Evolutionary conservation across 306 rosid species (phyloP).

Genomic region (Urtica urens): DNA sequence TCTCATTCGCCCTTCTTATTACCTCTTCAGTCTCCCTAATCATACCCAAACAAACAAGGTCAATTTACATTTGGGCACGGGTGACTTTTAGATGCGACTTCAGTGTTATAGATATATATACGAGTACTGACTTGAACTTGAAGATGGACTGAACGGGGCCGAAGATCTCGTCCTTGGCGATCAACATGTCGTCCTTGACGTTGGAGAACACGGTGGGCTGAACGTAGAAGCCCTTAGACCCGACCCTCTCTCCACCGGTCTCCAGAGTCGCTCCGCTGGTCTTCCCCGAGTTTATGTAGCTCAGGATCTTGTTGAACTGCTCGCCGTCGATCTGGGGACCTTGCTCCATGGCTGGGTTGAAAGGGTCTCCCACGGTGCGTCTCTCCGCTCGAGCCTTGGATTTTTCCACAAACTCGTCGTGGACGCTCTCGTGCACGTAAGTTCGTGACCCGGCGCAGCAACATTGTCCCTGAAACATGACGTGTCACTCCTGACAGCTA

Average conservation of each 20-base stretch:
- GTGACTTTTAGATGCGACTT: not conserved
- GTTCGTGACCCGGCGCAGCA: conserved; percentile 95
- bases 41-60: too few relatives aligned
- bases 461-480: conserved; percentile 76
- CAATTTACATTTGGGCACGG: too few relatives aligned
- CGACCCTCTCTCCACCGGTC: conserved; percentile 73
- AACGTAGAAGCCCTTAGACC: conserved; percentile 63
- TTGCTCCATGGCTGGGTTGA: conserved; percentile 69
- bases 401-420: conserved; percentile 76
- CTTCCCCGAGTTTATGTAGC: conserved; percentile 53
- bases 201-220: conserved; percentile 87
- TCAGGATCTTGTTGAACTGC: conserved; percentile 70
- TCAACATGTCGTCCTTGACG: conserved; percentile 75
- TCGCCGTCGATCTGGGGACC: conserved; percentile 92
- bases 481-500: too few relatives aligned
- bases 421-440: conserved; percentile 64
- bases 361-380: conserved; percentile 88
- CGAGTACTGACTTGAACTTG: conserved; percentile 58
- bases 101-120: not conserved
- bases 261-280: conserved; percentile 74
- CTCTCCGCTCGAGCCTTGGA: conserved; percentile 67
- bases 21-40: conserved; percentile 70
- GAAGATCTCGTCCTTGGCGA: conserved; percentile 82
- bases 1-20: conserved; percentile 52
- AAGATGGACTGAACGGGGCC: conserved; percentile 89